Evolutionary conservation across 495 filamentous ascomycete genomes (phyloP), one percentile per base, ranked within the genome.

Genomic region (Letharia columbiana): DNA sequence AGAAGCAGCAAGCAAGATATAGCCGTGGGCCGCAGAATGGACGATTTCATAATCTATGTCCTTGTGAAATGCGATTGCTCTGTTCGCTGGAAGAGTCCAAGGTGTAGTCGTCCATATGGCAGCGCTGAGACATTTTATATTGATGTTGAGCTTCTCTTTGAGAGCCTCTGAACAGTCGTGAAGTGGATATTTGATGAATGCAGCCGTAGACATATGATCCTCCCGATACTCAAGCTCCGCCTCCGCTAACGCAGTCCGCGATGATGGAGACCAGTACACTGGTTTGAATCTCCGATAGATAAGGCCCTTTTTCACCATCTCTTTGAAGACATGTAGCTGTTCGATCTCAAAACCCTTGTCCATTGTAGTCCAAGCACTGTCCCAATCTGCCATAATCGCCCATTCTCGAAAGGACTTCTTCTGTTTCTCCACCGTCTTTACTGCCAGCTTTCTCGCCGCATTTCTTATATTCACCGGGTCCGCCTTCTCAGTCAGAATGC

Each of bases 41-140:
- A 95, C 76, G 61, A 97, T 77, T 37, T 77, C 77, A 74, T 99
- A 99, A 60, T 86, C 79, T 66, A 97, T 68, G 20, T 87, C 83
- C 4, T 84, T 73, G 68, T 88, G 82, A 39, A 98, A 80, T 10
- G 90, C 92, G 74, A 99, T 90, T 4, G 89, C 92, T 69, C 83
- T 83, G 73, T 99, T 99, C 23, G 95, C 91, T 3, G 94, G 95
- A 5, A 99, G 78, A 0, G 94, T 98, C 94, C 94, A 99, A 1
- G 94, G 95, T 3, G 93, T 98, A 0, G 94, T 99, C 12, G 94
- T 99, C 94, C 94, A 99, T 65, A 96, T 89, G 37, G 94, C 85
- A 33, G 88, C 91, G 71, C 80, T 87, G 41, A 96, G 59, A 17
- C 74, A 71, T 13, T 61, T 41, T 8, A 68, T 68, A 37, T 74